Conservation (phyloP, 257 asterid genomes). For the Rubia yunnanensis region DNA sequence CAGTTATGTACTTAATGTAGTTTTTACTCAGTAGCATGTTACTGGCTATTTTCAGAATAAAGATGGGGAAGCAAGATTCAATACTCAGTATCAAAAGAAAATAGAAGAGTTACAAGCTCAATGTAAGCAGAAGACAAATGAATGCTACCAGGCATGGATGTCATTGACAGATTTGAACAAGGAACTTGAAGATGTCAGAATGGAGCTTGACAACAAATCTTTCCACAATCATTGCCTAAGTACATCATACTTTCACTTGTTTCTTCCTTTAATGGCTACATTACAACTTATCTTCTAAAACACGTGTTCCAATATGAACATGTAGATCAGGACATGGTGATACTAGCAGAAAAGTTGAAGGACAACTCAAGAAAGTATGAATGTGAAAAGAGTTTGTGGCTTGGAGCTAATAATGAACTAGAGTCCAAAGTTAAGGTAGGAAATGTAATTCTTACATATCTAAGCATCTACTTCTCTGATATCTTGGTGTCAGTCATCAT, state of each 20-base stretch:
- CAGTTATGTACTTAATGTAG: background rate
- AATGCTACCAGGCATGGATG: conserved; percentile 19
- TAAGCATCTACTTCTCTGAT: background rate
- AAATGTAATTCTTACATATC: background rate
- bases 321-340: conserved; percentile 55
- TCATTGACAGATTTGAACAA: conserved; percentile 19
- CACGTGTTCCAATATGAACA: background rate
- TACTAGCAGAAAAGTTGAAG: conserved; percentile 40
- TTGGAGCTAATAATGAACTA: conserved; percentile 35
- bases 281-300: conserved; percentile 32
- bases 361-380: conserved; percentile 51
- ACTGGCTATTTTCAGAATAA: background rate
- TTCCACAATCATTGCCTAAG: conserved; percentile 3
- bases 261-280: conserved; percentile 34
- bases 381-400: conserved; percentile 52
- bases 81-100: conserved; percentile 1
- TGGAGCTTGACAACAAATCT: conserved; percentile 6
- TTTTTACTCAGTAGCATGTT: background rate
- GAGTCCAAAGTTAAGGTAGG: conserved; percentile 66
- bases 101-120: conserved; percentile 4
- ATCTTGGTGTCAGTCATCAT: background rate
- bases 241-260: background rate
- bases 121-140: conserved; percentile 2
- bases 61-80: background rate
- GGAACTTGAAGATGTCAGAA: conserved; percentile 6